A percentile compares a stretch with the other conserved stretches of the same genome.
These are phyloP conservation scores for Rhodofomes roseus DNA, from an alignment of 1,284 basidiomycete genomes.

Conservation along the genomic window DNA sequence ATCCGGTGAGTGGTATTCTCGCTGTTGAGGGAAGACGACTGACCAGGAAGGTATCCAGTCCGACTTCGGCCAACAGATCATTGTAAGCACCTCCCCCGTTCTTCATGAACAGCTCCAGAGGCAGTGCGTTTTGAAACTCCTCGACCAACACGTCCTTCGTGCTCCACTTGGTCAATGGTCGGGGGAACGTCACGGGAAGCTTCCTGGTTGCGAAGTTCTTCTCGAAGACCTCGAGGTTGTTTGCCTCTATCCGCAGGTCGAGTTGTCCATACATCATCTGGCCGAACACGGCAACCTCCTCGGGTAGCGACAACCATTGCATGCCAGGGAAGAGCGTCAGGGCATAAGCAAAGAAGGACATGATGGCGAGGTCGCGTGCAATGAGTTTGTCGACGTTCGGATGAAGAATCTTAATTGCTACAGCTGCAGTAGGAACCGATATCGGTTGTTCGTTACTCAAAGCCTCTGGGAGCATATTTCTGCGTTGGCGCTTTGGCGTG, in stretches of 20 bases:
- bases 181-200: slow-evolving; percentile 85
- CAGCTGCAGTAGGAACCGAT: slow-evolving; percentile 73
- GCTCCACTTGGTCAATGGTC: slow-evolving; percentile 79
- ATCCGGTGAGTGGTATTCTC: too few species aligned
- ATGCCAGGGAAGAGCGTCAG: slow-evolving; percentile 88
- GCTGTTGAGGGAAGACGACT: slow-evolving; percentile 22
- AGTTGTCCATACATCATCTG: slow-evolving; percentile 98
- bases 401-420: slow-evolving; percentile 96
- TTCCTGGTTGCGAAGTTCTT: slow-evolving; percentile 80
- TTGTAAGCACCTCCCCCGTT: slow-evolving; percentile 93
- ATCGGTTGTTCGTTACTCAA: slow-evolving; percentile 60
- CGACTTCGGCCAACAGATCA: slow-evolving; percentile 86
- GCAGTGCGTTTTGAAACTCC: slow-evolving; percentile 91
- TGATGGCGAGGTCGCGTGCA: slow-evolving; percentile 86
- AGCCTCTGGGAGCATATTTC: slow-evolving; percentile 47
- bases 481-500: slow-evolving; percentile 57
- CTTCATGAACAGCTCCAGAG: slow-evolving; percentile 83
- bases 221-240: slow-evolving; percentile 86
- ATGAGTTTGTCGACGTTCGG: slow-evolving; percentile 83
- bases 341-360: slow-evolving; percentile 86
- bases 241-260: slow-evolving; percentile 87
- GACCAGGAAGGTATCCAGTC: slow-evolving; percentile 93
- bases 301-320: slow-evolving; percentile 94
- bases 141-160: slow-evolving; percentile 85
- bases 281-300: slow-evolving; percentile 94